Conservation (phyloP, 2,329 filamentous ascomycete genomes). For the Ophiostoma triangulosporum region DNA sequence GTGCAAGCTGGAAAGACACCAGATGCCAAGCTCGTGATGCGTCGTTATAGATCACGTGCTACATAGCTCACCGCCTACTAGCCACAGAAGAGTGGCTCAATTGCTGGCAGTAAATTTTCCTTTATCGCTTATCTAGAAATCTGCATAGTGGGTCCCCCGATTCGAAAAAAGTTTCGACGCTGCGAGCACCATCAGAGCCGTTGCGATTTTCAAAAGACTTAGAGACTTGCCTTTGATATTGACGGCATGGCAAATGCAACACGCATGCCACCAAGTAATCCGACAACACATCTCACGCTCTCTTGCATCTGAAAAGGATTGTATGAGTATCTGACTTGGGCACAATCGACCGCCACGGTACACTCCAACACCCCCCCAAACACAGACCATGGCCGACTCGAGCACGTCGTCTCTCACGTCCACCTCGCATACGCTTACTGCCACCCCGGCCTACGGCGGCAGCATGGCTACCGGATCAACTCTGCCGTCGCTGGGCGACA, state of each 20-base stretch:
- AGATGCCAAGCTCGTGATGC: no score
- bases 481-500: constrained; percentile 14
- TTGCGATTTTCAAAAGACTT: neutral
- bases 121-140: constrained; percentile 1
- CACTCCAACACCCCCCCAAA: neutral
- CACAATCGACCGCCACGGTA: no score
- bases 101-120: neutral
- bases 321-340: no score
- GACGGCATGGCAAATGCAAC: neutral
- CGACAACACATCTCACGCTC: neutral
- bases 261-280: neutral
- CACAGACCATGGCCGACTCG: constrained; percentile 21
- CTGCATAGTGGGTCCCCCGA: neutral
- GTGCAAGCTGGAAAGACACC: no score
- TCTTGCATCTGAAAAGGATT: neutral
- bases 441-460: constrained; percentile 2
- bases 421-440: constrained; percentile 42
- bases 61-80: neutral
- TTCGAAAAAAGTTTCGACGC: constrained; percentile 3
- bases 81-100: neutral
- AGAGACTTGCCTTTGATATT: neutral
- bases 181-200: neutral
- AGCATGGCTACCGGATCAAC: constrained; percentile 18
- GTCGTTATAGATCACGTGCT: neutral
- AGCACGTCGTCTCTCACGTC: constrained; percentile 48